Evolutionary conservation across 352 stramenopile genomes (phyloP).

Genomic region (Globisporangium abappressorium): DNA sequence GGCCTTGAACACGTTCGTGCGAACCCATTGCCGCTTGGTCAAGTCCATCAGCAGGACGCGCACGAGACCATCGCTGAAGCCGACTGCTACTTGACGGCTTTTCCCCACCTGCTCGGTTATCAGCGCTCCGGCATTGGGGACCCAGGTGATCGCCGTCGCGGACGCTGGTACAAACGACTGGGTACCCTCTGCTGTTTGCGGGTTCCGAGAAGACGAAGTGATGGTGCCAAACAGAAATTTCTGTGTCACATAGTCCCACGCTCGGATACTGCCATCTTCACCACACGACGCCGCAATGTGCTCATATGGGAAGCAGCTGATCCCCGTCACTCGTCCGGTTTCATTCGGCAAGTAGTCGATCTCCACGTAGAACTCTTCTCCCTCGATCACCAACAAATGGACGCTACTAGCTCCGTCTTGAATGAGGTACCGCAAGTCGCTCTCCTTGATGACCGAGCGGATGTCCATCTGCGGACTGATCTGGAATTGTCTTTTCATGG

Average conservation of each 20-base stretch:
- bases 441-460: slow-evolving; percentile 54
- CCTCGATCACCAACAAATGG: slow-evolving; percentile 42
- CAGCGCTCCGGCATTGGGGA: slow-evolving; percentile 44
- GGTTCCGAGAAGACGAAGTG: slow-evolving; percentile 11
- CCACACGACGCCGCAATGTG: slow-evolving; percentile 83
- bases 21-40: slow-evolving; percentile 43
- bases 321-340: slow-evolving; percentile 61
- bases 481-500: slow-evolving; percentile 56
- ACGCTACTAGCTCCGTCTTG: slow-evolving; percentile 56
- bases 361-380: slow-evolving; percentile 38
- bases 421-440: slow-evolving; percentile 44
- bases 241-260: slow-evolving; percentile 82
- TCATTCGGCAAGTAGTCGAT: slow-evolving; percentile 62
- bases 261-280: slow-evolving; percentile 80
- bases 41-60: slow-evolving; percentile 66
- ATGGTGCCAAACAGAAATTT: slow-evolving; percentile 12
- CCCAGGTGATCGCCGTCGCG: slow-evolving; percentile 73
- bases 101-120: slow-evolving; percentile 36
- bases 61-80: slow-evolving; percentile 88
- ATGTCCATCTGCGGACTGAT: slow-evolving; percentile 65
- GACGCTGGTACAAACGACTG: slow-evolving; percentile 29
- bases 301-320: slow-evolving; percentile 84
- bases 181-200: slow-evolving; percentile 8
- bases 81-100: slow-evolving; percentile 82
- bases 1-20: slow-evolving; percentile 86